phyloP scores from a whole-genome alignment of 495 filamentous ascomycete genomes.

The Thozetella sp. region DNA sequence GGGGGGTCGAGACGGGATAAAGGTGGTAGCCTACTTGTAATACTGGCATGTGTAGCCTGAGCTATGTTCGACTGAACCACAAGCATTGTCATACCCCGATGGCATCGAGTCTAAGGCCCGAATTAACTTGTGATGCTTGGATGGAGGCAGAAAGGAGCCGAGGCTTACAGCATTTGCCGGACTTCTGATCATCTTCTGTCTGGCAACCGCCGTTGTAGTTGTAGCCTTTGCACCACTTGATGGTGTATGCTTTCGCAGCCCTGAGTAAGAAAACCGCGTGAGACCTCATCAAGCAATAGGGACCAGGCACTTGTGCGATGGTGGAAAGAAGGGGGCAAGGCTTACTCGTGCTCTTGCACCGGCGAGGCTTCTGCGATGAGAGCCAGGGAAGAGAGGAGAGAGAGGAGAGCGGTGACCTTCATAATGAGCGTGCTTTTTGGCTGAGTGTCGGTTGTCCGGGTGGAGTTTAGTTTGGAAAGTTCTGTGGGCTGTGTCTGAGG shows the following conservation, averaged over 20 bases:
- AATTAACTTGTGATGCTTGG: background rate
- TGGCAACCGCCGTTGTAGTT: background rate
- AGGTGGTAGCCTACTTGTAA: background rate
- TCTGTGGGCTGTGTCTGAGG: too few relatives aligned
- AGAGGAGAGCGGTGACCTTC: background rate
- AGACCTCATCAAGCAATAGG: too few relatives aligned
- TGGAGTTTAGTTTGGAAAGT: too few relatives aligned
- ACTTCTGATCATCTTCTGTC: background rate
- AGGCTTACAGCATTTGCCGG: background rate
- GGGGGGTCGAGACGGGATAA: background rate
- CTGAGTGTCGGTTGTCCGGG: too few relatives aligned
- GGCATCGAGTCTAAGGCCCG: background rate
- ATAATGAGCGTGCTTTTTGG: background rate
- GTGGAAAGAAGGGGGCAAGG: too few relatives aligned
- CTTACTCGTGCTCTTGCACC: background rate
- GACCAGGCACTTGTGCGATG: too few relatives aligned
- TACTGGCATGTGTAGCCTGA: background rate
- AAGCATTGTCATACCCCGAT: background rate
- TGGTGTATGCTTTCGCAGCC: background rate
- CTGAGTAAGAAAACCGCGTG: too few relatives aligned
- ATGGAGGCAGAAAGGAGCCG: background rate
- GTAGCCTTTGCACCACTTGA: background rate
- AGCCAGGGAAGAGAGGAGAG: background rate
- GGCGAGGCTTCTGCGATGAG: background rate
- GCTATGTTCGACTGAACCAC: background rate